These are phyloP conservation scores for Thyridium curvatum DNA, from an alignment of 2,329 filamentous ascomycete genomes.

Conservation along the genomic window DNA sequence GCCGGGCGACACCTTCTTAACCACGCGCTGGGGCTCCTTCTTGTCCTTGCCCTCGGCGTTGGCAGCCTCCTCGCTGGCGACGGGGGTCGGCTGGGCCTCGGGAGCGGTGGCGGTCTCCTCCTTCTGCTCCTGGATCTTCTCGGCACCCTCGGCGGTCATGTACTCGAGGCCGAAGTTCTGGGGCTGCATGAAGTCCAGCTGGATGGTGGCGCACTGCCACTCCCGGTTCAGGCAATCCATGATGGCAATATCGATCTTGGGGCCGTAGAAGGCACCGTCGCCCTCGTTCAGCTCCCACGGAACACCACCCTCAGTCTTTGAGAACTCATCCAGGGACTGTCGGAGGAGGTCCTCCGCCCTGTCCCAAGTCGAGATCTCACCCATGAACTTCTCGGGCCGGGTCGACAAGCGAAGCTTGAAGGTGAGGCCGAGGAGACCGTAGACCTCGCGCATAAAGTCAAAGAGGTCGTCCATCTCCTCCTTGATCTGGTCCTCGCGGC, in stretches of 20 bases:
- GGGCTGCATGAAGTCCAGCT: constrained; percentile 83
- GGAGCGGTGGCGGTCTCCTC: constrained; percentile 6
- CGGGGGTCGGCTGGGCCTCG: constrained; percentile 2
- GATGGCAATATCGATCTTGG: constrained; percentile 97
- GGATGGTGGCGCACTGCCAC: constrained; percentile 88
- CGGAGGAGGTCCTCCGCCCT: constrained; percentile 77
- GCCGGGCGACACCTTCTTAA: constrained; percentile 55
- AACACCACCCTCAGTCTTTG: constrained; percentile 44
- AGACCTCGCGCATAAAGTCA: constrained; percentile 74
- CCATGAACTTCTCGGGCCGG: constrained; percentile 80
- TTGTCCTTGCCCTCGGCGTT: constrained; percentile 29
- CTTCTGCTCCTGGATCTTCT: constrained; percentile 2
- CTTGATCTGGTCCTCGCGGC: constrained; percentile 68
- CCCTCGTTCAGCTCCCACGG: constrained; percentile 89
- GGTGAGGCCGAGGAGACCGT: constrained; percentile 74
- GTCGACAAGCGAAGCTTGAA: constrained; percentile 97
- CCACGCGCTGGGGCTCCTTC: constrained; percentile 31
- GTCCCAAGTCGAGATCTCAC: constrained; percentile 82
- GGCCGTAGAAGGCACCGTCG: constrained; percentile 96
- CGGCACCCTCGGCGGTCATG: constrained; percentile 62
- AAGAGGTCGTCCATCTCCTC: constrained; percentile 78
- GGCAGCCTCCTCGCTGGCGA: constrained; percentile 10
- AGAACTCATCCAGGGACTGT: constrained; percentile 73
- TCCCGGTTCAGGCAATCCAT: constrained; percentile 75
- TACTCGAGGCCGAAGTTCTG: constrained; percentile 85